Conservation (phyloP, 768 basidiomycete species). For the Hypholoma fasciculare region DNA sequence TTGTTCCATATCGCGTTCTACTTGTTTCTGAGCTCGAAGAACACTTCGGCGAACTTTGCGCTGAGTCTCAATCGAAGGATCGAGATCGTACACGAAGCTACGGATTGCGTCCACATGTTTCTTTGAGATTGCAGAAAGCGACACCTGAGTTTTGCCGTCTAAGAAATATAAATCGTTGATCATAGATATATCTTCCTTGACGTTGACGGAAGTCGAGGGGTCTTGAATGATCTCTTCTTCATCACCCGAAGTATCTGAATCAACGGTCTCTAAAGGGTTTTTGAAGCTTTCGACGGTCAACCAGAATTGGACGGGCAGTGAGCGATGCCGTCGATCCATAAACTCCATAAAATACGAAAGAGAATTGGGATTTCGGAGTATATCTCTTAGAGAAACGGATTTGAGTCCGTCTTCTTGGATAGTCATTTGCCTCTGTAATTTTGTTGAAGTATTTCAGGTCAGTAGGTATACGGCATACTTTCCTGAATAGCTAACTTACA, state of each 20-base stretch:
- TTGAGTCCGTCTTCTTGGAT: constrained; percentile 44
- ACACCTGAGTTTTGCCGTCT: constrained; percentile 52
- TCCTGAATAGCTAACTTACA: constrained; percentile 30
- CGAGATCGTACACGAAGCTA: constrained; percentile 55
- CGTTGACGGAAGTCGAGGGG: constrained; percentile 54
- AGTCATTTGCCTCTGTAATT: constrained; percentile 35
- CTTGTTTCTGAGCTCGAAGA: constrained; percentile 80
- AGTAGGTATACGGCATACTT: too few species aligned
- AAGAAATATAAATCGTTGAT: constrained; percentile 89
- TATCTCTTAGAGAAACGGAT: constrained; percentile 67
- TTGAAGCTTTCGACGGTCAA: constrained; percentile 97
- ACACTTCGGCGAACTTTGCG: constrained; percentile 75
- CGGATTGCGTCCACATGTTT: constrained; percentile 73
- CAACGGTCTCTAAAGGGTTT: constrained; percentile 86
- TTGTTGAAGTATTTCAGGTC: too few species aligned
- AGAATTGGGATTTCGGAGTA: constrained; percentile 86
- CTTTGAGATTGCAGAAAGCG: constrained; percentile 62
- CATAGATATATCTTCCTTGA: constrained; percentile 87
- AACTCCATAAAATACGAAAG: constrained; percentile 98
- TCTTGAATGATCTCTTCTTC: constrained; percentile 57
- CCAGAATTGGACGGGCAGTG: constrained; percentile 95
- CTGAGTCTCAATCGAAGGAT: constrained; percentile 41
- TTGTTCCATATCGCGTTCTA: constrained; percentile 87
- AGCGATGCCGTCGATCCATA: constrained; percentile 88
- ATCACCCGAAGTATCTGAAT: constrained; percentile 67